These are phyloP conservation scores for Populus trichocarpa DNA, from an alignment of 441 rosid species.

Conservation along the genomic window DNA sequence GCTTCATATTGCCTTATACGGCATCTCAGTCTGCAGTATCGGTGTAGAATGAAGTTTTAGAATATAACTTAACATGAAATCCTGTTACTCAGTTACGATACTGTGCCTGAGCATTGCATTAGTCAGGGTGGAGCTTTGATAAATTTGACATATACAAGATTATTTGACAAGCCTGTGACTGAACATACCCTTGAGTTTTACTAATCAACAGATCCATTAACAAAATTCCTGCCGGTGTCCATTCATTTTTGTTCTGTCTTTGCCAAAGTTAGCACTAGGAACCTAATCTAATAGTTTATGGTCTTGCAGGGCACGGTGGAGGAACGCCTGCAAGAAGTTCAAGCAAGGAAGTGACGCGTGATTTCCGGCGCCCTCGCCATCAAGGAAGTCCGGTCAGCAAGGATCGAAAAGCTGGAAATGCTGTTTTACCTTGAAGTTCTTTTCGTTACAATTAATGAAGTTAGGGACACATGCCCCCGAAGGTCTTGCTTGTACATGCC, in stretches of 20 bases:
- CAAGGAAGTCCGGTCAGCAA: constrained; percentile 61
- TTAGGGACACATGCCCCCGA: neutral
- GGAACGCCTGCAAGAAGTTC: constrained; percentile 65
- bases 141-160: too few relatives aligned
- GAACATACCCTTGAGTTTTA: too few relatives aligned
- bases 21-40: too few relatives aligned
- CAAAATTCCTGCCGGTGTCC: neutral
- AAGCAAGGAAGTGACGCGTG: constrained; percentile 66
- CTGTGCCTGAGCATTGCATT: too few relatives aligned
- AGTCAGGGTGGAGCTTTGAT: too few relatives aligned
- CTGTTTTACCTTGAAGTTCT: constrained; percentile 19
- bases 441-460: neutral
- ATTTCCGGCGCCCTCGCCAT: constrained; percentile 67
- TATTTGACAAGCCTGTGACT: too few relatives aligned
- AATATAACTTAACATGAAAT: too few relatives aligned
- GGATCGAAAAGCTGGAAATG: constrained; percentile 59
- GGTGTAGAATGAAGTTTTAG: too few relatives aligned
- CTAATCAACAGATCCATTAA: neutral
- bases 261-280: neutral
- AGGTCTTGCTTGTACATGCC: neutral
- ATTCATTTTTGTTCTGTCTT: neutral
- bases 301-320: constrained; percentile 51
- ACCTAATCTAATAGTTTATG: neutral
- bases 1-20: too few relatives aligned
- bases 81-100: too few relatives aligned